These are phyloP conservation scores for Stramenopiles sp. DNA, from an alignment of 352 stramenopile genomes.

Conservation along the genomic window DNA sequence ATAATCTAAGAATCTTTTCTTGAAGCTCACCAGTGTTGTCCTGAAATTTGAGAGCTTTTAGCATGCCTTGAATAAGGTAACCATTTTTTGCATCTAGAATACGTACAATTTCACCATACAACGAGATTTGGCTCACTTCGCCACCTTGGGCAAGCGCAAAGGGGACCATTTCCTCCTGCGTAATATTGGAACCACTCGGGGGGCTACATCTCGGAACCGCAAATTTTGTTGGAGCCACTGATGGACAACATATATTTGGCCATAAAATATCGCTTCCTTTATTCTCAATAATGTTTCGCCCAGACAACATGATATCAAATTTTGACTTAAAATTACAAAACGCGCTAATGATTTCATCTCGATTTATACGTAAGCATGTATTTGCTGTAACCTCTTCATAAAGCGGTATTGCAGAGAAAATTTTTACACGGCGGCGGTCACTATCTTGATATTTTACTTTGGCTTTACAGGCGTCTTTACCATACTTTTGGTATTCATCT, in stretches of 20 bases:
- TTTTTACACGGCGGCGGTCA: neutral
- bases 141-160: conserved; percentile 1
- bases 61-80: neutral
- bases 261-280: neutral
- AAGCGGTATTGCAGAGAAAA: neutral
- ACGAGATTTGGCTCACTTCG: neutral
- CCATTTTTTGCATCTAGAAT: neutral
- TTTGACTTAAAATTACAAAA: conserved; percentile 5
- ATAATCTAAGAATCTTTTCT: neutral
- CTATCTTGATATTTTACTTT: neutral
- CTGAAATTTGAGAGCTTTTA: neutral
- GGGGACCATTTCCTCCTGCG: neutral
- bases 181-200: too few species aligned
- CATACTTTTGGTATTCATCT: neutral
- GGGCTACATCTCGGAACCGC: too few species aligned
- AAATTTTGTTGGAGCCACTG: too few species aligned
- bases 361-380: neutral
- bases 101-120: neutral
- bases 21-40: neutral
- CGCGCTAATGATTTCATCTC: neutral
- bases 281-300: too few species aligned
- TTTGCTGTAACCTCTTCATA: neutral
- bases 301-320: neutral
- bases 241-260: conserved; percentile 12
- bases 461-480: neutral